These are phyloP conservation scores for Pyrus betulifolia DNA, from an alignment of 306 rosid species.

Conservation along the genomic window DNA sequence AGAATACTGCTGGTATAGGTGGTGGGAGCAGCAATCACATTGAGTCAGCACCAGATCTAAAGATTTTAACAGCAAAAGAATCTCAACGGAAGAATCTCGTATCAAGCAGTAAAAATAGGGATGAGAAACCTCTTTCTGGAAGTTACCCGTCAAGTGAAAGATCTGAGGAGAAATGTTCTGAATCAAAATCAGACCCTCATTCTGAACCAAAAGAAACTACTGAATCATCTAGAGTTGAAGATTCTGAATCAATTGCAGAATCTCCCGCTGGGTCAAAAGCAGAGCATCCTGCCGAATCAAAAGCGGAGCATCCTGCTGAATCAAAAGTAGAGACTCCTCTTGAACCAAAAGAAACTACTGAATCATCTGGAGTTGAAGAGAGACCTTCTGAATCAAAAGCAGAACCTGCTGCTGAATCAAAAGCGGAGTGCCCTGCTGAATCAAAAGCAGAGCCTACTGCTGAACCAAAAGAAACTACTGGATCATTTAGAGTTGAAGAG, in stretches of 20 bases:
- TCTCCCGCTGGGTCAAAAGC: conserved; percentile 25
- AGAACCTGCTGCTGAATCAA: conserved; percentile 30
- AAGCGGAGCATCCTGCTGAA: conserved; percentile 30
- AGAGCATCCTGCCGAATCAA: conserved; percentile 26
- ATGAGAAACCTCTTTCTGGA: conserved; percentile 28
- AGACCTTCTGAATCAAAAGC: conserved; percentile 23
- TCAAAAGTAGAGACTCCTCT: conserved; percentile 29
- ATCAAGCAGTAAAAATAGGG: conserved; percentile 30
- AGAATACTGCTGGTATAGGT: conserved; percentile 22
- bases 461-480: conserved; percentile 15
- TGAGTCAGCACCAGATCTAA: conserved; percentile 33
- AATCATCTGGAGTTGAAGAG: conserved; percentile 29
- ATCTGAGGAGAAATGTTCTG: conserved; percentile 25
- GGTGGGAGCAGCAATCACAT: conserved; percentile 17
- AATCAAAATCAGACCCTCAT: conserved; percentile 29
- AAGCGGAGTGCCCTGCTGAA: conserved; percentile 16
- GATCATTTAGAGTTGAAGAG: conserved; percentile 29
- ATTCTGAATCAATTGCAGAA: conserved; percentile 25
- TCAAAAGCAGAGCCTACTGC: conserved; percentile 29
- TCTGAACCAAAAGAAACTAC: conserved; percentile 19
- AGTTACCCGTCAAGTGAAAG: conserved; percentile 27
- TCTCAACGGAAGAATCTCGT: conserved; percentile 28
- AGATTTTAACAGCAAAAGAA: conserved; percentile 25
- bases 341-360: conserved; percentile 16
- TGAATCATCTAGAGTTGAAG: conserved; percentile 26